phyloP scores from a whole-genome alignment of 345 rosid genomes.

The Toxicodendron radicans region DNA sequence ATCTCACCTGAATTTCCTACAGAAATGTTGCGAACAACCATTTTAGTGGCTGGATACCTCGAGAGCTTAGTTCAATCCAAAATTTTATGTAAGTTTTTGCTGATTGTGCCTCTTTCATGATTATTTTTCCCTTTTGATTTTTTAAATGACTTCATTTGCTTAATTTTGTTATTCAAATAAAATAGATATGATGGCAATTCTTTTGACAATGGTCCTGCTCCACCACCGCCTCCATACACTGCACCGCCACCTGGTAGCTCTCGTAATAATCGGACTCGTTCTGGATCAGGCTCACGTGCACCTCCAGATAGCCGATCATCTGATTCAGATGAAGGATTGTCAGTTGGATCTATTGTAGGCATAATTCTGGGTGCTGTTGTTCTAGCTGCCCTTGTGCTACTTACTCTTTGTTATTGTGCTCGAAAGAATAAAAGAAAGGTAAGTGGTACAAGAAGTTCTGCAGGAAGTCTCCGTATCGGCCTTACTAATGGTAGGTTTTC shows the following conservation, averaged over 20 bases:
- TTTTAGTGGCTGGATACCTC: conserved; percentile 91
- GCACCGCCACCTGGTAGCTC: conserved; percentile 64
- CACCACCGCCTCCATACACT: conserved; percentile 59
- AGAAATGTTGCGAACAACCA: conserved; percentile 93
- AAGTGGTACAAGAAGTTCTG: conserved; percentile 44
- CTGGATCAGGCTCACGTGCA: conserved; percentile 42
- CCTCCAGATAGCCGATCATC: conserved; percentile 43
- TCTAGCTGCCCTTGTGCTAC: conserved; percentile 45
- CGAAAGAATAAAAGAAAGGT: conserved; percentile 47
- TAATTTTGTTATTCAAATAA: conserved; percentile 28
- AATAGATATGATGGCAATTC: conserved; percentile 86
- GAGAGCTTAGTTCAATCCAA: conserved; percentile 60
- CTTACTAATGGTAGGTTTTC: conserved; percentile 39
- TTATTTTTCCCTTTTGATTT: conserved; percentile 8
- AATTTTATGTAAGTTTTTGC: conserved; percentile 66
- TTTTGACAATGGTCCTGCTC: conserved; percentile 79
- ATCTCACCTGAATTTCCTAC: conserved; percentile 27
- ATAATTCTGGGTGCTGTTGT: conserved; percentile 63
- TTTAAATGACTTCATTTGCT: conserved; percentile 10
- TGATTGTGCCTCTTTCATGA: neutral
- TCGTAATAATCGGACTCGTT: conserved; percentile 37
- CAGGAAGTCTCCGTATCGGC: conserved; percentile 47
- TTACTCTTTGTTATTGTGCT: conserved; percentile 51
- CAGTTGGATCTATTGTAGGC: conserved; percentile 65
- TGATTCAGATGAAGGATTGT: conserved; percentile 48